These are phyloP conservation scores for Aspergillus nomiae DNA, from an alignment of 2,329 filamentous ascomycete species.

Conservation along the genomic window DNA sequence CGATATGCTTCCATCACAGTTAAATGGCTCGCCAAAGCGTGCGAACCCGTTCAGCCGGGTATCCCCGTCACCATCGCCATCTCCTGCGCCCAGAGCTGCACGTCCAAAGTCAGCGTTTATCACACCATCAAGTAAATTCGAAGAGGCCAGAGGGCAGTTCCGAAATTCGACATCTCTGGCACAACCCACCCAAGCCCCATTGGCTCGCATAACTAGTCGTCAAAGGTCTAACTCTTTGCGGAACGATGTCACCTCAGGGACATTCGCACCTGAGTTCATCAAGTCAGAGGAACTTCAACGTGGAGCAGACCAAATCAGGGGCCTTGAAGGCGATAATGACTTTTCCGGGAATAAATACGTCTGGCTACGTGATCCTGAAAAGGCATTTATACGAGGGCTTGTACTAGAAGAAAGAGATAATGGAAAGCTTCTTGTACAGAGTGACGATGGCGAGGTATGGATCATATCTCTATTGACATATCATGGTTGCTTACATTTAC, in stretches of 20 bases:
- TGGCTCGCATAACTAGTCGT: constrained; percentile 43
- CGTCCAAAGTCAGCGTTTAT: constrained; percentile 78
- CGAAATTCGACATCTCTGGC: constrained; percentile 68
- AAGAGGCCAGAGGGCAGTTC: constrained; percentile 57
- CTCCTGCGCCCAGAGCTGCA: constrained; percentile 41
- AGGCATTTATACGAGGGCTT: constrained; percentile 90
- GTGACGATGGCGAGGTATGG: constrained; percentile 84
- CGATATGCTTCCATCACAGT: constrained; percentile 57
- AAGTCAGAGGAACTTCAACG: constrained; percentile 76
- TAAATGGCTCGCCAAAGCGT: constrained; percentile 70
- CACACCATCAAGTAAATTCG: constrained; percentile 54
- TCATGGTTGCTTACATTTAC: constrained; percentile 23
- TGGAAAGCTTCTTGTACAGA: constrained; percentile 79
- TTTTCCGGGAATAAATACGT: constrained; percentile 99
- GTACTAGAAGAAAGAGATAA: constrained; percentile 77
- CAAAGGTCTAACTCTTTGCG: constrained; percentile 65
- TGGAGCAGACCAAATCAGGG: constrained; percentile 58
- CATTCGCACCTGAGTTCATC: constrained; percentile 96
- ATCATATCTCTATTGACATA: background rate
- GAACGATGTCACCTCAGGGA: constrained; percentile 68
- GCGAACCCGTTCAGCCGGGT: constrained; percentile 77
- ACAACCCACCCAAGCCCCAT: constrained; percentile 52
- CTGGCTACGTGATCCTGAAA: constrained; percentile 86
- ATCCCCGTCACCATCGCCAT: constrained; percentile 64
- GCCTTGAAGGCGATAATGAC: constrained; percentile 96